These are phyloP conservation scores for Falciphora oryzae DNA, from an alignment of 2,329 filamentous ascomycete species.

Conservation along the genomic window DNA sequence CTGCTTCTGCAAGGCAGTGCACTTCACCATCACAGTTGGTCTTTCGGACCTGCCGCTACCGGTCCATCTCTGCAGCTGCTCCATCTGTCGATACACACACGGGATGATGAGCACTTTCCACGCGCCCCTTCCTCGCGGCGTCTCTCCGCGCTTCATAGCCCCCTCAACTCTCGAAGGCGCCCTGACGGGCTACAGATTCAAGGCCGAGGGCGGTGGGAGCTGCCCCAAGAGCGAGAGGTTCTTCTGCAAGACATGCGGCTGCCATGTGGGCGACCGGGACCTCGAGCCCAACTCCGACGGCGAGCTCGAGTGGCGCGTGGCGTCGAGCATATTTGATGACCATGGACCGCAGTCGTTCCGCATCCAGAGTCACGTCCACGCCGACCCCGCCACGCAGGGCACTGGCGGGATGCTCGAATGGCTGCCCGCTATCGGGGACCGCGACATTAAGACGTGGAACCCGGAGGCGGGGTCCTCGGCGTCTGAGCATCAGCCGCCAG, in stretches of 20 bases:
- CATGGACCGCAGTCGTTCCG: slow-evolving; percentile 30
- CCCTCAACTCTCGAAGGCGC: slow-evolving; percentile 29
- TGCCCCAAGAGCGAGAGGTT: slow-evolving; percentile 26
- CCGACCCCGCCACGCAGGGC: slow-evolving; percentile 24
- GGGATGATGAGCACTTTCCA: slow-evolving; percentile 39
- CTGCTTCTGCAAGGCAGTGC: slow-evolving; percentile 38
- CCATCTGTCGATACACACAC: slow-evolving; percentile 36
- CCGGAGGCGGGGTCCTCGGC: slow-evolving; percentile 22
- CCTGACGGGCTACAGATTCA: slow-evolving; percentile 31
- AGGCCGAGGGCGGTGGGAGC: slow-evolving; percentile 5
- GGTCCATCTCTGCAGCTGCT: slow-evolving; percentile 40
- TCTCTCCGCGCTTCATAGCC: slow-evolving; percentile 32
- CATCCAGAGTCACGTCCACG: slow-evolving; percentile 31
- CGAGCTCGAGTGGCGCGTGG: slow-evolving; percentile 30
- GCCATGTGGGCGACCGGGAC: slow-evolving; percentile 35
- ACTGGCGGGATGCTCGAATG: slow-evolving; percentile 31
- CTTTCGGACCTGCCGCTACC: slow-evolving; percentile 32
- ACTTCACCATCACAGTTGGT: slow-evolving; percentile 36
- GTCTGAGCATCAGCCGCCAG: slow-evolving; percentile 8
- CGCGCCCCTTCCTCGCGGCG: slow-evolving; percentile 27
- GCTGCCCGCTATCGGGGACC: slow-evolving; percentile 27
- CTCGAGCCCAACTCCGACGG: slow-evolving; percentile 15
- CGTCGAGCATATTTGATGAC: slow-evolving; percentile 33
- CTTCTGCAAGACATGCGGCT: slow-evolving; percentile 41
- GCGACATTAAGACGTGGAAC: slow-evolving; percentile 29